Base-by-base conservation (phyloP, 495 filamentous ascomycete genomes). In the Neurospora africana region DNA sequence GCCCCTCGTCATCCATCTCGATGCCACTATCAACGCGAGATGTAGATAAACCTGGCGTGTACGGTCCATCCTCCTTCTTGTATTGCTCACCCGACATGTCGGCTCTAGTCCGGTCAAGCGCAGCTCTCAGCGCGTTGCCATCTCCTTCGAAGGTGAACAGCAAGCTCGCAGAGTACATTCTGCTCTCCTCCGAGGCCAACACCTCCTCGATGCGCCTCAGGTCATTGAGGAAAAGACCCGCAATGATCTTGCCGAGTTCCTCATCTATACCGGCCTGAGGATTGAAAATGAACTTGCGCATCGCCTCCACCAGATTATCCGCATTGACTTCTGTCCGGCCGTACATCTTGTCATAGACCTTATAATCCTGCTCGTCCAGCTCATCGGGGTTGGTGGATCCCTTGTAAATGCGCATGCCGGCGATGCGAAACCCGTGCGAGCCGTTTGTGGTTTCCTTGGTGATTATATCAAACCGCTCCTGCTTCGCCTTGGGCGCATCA, bases 61-160 rank as follows among this genome's bases (percentile, higher is more conserved):
- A 65, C 15, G 33, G 35, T 19, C 47, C 69, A 21, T 35, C 69
- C 17, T 69, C 68, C 19, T 33, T 35, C 44, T 72, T 75, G 68
- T 71, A 74, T 27, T 35, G 72, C 43, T 79, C 73, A 76, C 69
- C 75, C 69, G 58, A 72, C 61, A 61, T 76, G 21, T 75, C 72
- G 33, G 81, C 82, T 78, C 85, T 86, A 70, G 88, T 88, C 67
- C 90, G 86, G 53, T 89, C 85, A 43, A 97, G 84, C 8, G 91
- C 90, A 27, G 83, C 79, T 76, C 88, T 84, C 74, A 95, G 85
- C 9, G 89, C 89, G 13, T 86, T 83, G 27, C 87, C 87, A 77
- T 98, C 92, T 17, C 96, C 95, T 81, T 99, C 95, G 74, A 96
- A 98, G 10, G 97, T 90, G 61, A 98, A 92, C 30, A 99, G 85